Evolutionary conservation across 371 early-diverging fungal species (phyloP), one percentile per base, ranked within the genome.

Genomic region (Mortierella sp.): DNA sequence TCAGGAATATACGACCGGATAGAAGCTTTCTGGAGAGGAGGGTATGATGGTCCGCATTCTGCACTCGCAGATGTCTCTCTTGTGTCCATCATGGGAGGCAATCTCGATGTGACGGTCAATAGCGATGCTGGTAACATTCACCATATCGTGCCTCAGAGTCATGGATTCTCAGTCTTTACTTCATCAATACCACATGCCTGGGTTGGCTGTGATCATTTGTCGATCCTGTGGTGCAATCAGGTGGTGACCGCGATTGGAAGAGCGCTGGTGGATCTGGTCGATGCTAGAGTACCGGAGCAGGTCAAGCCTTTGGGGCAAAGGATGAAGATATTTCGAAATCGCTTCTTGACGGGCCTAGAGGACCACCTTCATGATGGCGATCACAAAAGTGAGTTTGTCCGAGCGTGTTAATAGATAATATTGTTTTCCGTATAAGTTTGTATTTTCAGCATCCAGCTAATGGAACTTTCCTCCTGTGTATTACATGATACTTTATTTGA

Each of bases 201-300:
- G 99, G 88, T 92, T 11, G 85, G 92, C 1, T 86, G 89, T 19
- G 97, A 97, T 67, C 99, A 98, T 79, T 84, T 91, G 34, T 88
- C 91, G 21, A 92, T 96, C 52, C 75, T 97, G 56, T 97, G 97
- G 89, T 98, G 98, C 71, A 92, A 91, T 56, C 98, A 98, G 73
- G 80, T 97, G 32, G 90, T 89, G 6, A 83, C 80, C 15, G 56
- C 61, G 27, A 61, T 72, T 12, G 66, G 58, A n/a, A 39, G 17
- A 31, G 50, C 58, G 0, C 23, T 93, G 49, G 52, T 87, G n/a
- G 83, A 85, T 39, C 61, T 91, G 42, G 87, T 90, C 34, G 93
- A 94, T 71, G 86, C 89, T 1, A 80, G 89, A 37, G 75, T 72
- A 21, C 80, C 83, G 0, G 70, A 84, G 0, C 92, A 91, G 63